These are phyloP conservation scores for Barnettozyma sp. DNA, from an alignment of 805 yeast genomes.

Conservation along the genomic window DNA sequence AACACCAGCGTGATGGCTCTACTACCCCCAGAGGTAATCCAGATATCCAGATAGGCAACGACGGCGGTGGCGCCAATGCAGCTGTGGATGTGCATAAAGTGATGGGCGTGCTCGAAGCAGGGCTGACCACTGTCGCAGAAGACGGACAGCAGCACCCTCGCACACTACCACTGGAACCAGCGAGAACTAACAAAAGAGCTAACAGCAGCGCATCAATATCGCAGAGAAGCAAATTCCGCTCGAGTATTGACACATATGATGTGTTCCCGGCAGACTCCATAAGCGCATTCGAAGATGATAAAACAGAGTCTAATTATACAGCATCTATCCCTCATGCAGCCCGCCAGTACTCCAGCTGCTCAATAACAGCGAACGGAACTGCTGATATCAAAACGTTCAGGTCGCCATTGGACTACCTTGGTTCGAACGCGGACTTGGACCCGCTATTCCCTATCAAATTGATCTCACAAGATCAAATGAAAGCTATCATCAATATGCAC, in stretches of 20 bases:
- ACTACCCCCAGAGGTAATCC: not conserved
- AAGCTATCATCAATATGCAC: conserved; percentile 17
- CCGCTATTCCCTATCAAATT: conserved; percentile 17
- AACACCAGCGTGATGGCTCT: not conserved
- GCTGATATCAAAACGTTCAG: conserved; percentile 3
- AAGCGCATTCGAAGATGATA: conserved; percentile 3
- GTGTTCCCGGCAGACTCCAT: not conserved
- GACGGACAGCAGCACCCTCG: conserved; percentile 6
- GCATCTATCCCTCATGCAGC: conserved; percentile 1
- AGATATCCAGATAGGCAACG: too few species aligned
- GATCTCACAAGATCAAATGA: conserved; percentile 17
- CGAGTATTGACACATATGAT: conserved; percentile 13
- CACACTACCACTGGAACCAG: conserved; percentile 4
- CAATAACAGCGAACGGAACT: conserved; percentile 1
- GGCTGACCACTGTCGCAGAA: not conserved
- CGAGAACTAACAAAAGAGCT: conserved; percentile 20
- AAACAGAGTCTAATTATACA: conserved; percentile 4
- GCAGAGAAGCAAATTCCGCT: conserved; percentile 22
- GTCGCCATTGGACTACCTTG: conserved; percentile 20
- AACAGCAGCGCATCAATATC: conserved; percentile 16
- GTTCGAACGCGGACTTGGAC: conserved; percentile 14
- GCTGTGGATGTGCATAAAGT: not conserved
- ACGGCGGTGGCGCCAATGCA: not conserved
- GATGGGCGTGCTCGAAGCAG: too few species aligned
- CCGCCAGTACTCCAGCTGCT: conserved; percentile 8